These are phyloP conservation scores for Fagopyrum esculentum DNA, from an alignment of 148 eudicot genomes.

Conservation along the genomic window DNA sequence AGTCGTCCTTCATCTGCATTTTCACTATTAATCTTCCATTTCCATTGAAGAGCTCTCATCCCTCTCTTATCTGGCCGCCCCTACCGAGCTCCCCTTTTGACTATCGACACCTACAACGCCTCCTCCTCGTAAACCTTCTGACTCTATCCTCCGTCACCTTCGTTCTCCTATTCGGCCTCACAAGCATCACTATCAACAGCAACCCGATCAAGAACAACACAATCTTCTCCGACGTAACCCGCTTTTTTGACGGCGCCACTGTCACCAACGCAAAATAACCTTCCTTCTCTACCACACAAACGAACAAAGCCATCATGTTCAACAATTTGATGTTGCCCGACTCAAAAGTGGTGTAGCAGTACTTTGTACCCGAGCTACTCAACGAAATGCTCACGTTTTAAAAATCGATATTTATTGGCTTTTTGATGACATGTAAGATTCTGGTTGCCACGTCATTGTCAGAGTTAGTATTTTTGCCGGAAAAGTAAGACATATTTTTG, in stretches of 20 bases:
- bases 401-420: conserved; percentile 56
- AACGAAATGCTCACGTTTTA: conserved; percentile 17
- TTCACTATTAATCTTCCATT: no score
- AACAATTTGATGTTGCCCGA: conserved; percentile 15
- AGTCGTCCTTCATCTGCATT: no score
- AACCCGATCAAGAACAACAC: conserved; percentile 64
- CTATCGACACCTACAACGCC: conserved; percentile 84
- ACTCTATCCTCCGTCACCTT: conserved; percentile 77
- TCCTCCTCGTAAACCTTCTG: conserved; percentile 85
- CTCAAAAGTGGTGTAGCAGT: conserved; percentile 58
- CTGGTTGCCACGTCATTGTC: no score
- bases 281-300: conserved; percentile 45
- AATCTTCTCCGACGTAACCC: conserved; percentile 22
- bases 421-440: conserved; percentile 1
- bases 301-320: conserved; percentile 38
- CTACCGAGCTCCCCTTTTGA: conserved; percentile 4
- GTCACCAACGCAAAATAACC: conserved; percentile 75
- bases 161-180: conserved; percentile 73
- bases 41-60: no score
- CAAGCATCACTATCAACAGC: conserved; percentile 68
- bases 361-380: not conserved
- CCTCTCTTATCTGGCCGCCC: no score
- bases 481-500: no score
- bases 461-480: no score
- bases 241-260: conserved; percentile 29